Conservation (phyloP, 2,329 filamentous ascomycete genomes). For the Clonostachys rosea region DNA sequence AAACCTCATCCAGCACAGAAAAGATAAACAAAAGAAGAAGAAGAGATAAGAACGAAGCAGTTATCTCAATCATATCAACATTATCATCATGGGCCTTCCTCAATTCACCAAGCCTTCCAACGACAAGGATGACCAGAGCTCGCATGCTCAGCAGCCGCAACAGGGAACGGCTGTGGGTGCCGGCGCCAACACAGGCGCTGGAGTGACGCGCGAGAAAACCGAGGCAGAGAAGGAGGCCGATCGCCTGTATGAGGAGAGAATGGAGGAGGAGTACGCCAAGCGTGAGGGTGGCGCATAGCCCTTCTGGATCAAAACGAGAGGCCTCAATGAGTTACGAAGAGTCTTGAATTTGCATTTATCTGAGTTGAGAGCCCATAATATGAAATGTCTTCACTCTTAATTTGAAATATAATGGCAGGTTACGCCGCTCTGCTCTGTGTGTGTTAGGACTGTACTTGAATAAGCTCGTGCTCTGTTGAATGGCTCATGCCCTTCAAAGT, state of each 20-base stretch:
- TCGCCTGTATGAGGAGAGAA: slow-evolving; percentile 42
- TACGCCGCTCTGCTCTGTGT: too few relatives aligned
- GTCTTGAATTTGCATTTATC: too few relatives aligned
- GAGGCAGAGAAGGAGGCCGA: slow-evolving; percentile 44
- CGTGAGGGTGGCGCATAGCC: slow-evolving; percentile 41
- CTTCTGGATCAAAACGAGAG: background rate
- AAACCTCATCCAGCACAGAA: background rate
- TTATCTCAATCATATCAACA: background rate
- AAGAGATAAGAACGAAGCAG: background rate
- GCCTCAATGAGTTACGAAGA: too few relatives aligned
- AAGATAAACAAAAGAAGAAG: background rate
- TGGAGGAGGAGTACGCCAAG: slow-evolving; percentile 54
- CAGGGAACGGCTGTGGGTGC: slow-evolving; percentile 27
- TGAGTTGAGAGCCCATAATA: too few relatives aligned
- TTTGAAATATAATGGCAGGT: too few relatives aligned
- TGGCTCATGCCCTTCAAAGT: too few relatives aligned
- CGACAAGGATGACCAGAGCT: slow-evolving; percentile 2
- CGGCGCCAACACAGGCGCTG: slow-evolving; percentile 43
- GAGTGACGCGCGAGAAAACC: slow-evolving; percentile 39
- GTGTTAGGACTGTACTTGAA: too few relatives aligned
- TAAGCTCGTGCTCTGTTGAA: too few relatives aligned
- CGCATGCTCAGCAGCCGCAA: slow-evolving; percentile 7
- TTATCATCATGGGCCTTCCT: slow-evolving; percentile 19
- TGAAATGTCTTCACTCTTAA: too few relatives aligned
- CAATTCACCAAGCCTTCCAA: slow-evolving; percentile 5